These are phyloP conservation scores for Aspergillus sergii DNA, from an alignment of 2,329 filamentous ascomycete genomes.

Conservation along the genomic window DNA sequence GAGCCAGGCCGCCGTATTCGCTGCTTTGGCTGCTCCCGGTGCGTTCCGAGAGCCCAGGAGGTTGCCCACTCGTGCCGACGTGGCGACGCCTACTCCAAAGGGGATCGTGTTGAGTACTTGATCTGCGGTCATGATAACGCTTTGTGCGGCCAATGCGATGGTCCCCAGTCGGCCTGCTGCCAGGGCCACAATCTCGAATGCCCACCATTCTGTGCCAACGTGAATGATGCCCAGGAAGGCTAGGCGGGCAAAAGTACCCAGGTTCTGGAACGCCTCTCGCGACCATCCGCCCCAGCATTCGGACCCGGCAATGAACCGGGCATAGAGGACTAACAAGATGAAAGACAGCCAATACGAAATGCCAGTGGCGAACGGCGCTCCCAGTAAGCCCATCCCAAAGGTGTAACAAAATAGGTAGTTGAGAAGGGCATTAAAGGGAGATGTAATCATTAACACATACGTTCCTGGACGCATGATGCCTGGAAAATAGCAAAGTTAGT, in stretches of 20 bases:
- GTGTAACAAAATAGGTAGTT: constrained; percentile 74
- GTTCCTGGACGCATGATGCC: constrained; percentile 67
- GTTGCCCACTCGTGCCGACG: constrained; percentile 77
- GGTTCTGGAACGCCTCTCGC: constrained; percentile 65
- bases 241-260: constrained; percentile 71
- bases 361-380: constrained; percentile 79
- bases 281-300: constrained; percentile 81
- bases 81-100: constrained; percentile 82
- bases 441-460: constrained; percentile 63
- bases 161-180: constrained; percentile 80
- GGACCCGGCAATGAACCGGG: constrained; percentile 68
- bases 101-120: constrained; percentile 84
- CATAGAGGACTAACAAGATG: constrained; percentile 71
- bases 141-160: constrained; percentile 77
- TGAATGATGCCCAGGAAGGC: constrained; percentile 77
- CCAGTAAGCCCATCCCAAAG: constrained; percentile 70
- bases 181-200: constrained; percentile 86
- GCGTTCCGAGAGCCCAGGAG: constrained; percentile 71
- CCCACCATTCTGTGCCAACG: constrained; percentile 93
- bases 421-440: constrained; percentile 59
- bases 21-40: constrained; percentile 68
- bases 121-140: constrained; percentile 87
- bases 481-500: constrained; percentile 23
- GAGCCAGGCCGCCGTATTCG: constrained; percentile 74
- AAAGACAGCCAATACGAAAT: constrained; percentile 88